Evolutionary conservation across 768 basidiomycete species (phyloP).

Genomic region (Hebeloma cylindrosporum): DNA sequence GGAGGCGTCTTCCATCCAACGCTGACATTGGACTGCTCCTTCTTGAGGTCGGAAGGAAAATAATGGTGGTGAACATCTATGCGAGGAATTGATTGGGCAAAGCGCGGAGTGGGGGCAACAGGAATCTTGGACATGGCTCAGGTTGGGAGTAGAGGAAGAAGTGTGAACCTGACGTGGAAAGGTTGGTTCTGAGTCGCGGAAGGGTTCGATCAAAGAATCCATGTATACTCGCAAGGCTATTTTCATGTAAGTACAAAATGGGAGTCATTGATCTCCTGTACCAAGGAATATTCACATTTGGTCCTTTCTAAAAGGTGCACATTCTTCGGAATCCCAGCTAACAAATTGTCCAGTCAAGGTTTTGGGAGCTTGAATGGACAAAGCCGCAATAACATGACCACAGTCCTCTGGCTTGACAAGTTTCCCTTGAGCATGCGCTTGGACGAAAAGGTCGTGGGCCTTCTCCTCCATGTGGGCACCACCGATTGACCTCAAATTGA

Average conservation of each 20-base stretch:
- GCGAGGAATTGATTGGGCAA: constrained; percentile 22
- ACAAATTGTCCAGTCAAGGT: constrained; percentile 75
- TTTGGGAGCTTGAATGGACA: constrained; percentile 65
- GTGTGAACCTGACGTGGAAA: too few species aligned
- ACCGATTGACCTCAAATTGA: constrained; percentile 49
- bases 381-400: constrained; percentile 76
- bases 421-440: constrained; percentile 59
- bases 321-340: constrained; percentile 75
- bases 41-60: constrained; percentile 55
- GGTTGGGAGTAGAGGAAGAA: too few species aligned
- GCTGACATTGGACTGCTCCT: constrained; percentile 41
- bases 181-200: too few species aligned
- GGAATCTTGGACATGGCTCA: neutral
- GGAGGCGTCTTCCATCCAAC: constrained; percentile 64
- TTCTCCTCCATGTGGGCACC: constrained; percentile 50
- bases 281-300: constrained; percentile 9
- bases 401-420: constrained; percentile 74
- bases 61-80: constrained; percentile 82
- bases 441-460: constrained; percentile 59
- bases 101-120: constrained; percentile 1
- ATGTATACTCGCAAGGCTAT: neutral
- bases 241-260: neutral
- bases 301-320: constrained; percentile 50
- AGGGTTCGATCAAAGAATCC: neutral
- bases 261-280: constrained; percentile 1